Base-by-base conservation (phyloP, 2,329 filamentous ascomycete species). In the Penicillium sp. region DNA sequence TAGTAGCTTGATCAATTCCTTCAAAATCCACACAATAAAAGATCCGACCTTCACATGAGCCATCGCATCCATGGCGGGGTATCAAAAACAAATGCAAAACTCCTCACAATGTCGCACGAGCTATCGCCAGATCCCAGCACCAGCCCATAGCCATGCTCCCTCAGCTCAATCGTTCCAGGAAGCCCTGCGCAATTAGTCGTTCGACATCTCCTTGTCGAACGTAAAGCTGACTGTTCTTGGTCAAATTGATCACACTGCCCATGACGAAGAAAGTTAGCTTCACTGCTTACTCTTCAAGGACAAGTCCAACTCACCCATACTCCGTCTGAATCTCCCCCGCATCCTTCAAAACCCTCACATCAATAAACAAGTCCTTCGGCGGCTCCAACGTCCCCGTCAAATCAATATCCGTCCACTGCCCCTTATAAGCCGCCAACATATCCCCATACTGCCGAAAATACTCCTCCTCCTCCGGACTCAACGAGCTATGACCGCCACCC, bases 321-420 rank as follows among this genome's bases (percentile, higher is more conserved):
- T 99, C 96, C 0, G 95, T 99, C 81, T 99, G 94, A 67, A 99
- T 97, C 82, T 99, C 95, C 4, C 96, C 95, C 1, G 94, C 95
- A 81, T 99, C 95, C 76, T 95, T 97, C 66, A 99, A 80, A 53
- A 99, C 95, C 51, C 95, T 85, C 38, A 99, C 95, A 77, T 99
- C 95, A 71, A 99, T 96, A 77, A 98, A 99, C 57, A 99, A 81
- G 78, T 99, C 95, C 70, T 88, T 88, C n/a, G 95, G 95, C 26
- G 95, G 95, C 74, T 97, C 93, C 74, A 99, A 82, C 73, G 91
- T 95, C 35, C 95, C 95, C 2, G 95, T 97, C 58, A 99, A 82
- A 78, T 99, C 95, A 68, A 99, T 91, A 75, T 99, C 95, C 22
- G 94, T 98, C 94, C 94, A 99, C 73, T 97, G 93, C 0, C 95